Base-by-base conservation (phyloP, 768 basidiomycete species). In the Lactifluus echinatus region DNA sequence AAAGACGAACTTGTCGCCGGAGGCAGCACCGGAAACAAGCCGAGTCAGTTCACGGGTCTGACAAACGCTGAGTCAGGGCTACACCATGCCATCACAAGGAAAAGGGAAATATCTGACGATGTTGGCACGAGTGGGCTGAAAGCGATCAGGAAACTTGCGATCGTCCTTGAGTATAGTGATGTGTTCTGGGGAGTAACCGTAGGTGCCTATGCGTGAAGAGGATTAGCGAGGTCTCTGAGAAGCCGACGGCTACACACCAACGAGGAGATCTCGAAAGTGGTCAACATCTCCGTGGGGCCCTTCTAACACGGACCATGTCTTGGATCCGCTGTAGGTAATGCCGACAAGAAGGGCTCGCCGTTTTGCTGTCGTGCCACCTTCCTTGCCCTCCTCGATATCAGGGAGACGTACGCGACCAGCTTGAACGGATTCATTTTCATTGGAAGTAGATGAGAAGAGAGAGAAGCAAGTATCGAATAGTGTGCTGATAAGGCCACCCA, bases 1-100 rank as follows among this genome's bases (percentile, higher is more conserved):
- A 28, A 69, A 67, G 8, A 50, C 58, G 14, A 67, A 61, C 23
- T 24, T 58, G 45, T 70, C 69, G 21, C 64, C 68, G 2, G 60
- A 19, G n/a, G 53, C 55, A 1, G 61, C 67, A 43, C 55, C 60
- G 8, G 23, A 1, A 37, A 67, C 63, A 23, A 66, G 58, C 8
- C 24, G 39, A 8, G 42, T 28, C 12, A 67, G 40, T 56, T 65
- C 58, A 3, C 42, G 39, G 19, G 63, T 46, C 66, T 66, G 46
- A 39, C 24, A 17, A n/a, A n/a, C n/a, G n/a, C n/a, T 23, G 7
- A 28, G 39, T 44, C 26, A 51, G 34, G 7, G 15, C 15, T 12
- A 29, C n/a, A n/a, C n/a, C n/a, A n/a, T n/a, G n/a, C n/a, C n/a
- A n/a, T 33, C 21, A 31, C 21, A 21, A 12, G 15, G 14, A 39